A percentile compares a stretch with the other conserved stretches of the same genome.
Conservation (phyloP, 116 monocot genomes). For the Thalassia testudinum region DNA sequence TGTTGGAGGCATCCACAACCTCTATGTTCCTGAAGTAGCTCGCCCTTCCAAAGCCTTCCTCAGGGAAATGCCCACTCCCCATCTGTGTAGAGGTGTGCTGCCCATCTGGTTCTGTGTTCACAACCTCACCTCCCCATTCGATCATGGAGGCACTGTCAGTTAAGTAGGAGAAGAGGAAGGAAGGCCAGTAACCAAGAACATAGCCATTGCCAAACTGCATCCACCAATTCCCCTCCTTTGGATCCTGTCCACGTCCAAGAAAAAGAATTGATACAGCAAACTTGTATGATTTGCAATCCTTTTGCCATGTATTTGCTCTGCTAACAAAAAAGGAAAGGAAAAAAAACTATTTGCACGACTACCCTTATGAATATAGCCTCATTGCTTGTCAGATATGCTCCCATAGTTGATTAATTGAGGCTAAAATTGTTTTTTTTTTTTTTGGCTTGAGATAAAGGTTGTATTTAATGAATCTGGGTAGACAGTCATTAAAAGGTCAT, state of each 20-base stretch:
- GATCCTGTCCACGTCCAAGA: constrained; percentile 16
- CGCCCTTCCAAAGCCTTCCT: constrained; percentile 30
- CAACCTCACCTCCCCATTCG: constrained; percentile 22
- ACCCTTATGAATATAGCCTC: too few species aligned
- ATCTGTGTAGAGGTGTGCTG: constrained; percentile 53
- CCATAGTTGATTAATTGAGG: too few species aligned
- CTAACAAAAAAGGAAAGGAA: not conserved
- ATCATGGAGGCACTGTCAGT: constrained; percentile 17
- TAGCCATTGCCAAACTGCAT: constrained; percentile 17
- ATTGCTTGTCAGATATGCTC: too few species aligned
- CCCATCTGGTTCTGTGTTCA: constrained; percentile 13
- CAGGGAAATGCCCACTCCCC: constrained; percentile 57
- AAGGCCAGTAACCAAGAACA: constrained; percentile 21
- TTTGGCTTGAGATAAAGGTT: too few species aligned
- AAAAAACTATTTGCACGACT: too few species aligned
- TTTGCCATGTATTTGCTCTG: too few species aligned
- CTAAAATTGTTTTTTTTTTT: too few species aligned
- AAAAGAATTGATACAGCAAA: too few species aligned
- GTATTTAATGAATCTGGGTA: too few species aligned
- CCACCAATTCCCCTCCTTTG: constrained; percentile 21
- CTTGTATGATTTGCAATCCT: too few species aligned
- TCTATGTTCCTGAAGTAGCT: constrained; percentile 53
- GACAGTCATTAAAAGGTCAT: too few species aligned
- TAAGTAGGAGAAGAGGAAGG: constrained; percentile 20
- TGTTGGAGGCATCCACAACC: constrained; percentile 46